A percentile compares a stretch with the other conserved stretches of the same genome.
Evolutionary conservation across 2,329 filamentous ascomycete genomes (phyloP).

Genomic region (Trichoderma sp.): DNA sequence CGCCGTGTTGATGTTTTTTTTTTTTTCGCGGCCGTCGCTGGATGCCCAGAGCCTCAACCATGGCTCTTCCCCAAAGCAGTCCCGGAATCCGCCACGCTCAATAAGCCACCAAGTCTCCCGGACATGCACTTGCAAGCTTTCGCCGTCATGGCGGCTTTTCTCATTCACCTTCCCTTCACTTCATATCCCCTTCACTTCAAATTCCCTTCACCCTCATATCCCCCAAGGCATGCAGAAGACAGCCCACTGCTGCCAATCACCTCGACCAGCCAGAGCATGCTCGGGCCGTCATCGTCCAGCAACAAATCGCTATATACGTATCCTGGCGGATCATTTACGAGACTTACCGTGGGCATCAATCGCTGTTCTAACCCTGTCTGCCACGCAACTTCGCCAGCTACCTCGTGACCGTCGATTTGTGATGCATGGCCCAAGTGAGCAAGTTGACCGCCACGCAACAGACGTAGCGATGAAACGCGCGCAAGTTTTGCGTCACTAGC

Average conservation of each 20-base stretch:
- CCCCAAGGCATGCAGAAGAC: conserved; percentile 7
- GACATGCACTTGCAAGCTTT: conserved; percentile 19
- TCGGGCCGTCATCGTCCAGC: conserved; percentile 2
- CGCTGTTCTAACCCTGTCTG: background rate
- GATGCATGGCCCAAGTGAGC: background rate
- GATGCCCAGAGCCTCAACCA: conserved; percentile 6
- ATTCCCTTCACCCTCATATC: too few species aligned
- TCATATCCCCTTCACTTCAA: conserved; percentile 12
- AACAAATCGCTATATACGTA: conserved; percentile 35
- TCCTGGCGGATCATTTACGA: conserved; percentile 39
- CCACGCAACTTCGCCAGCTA: conserved; percentile 6
- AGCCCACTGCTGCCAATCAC: background rate
- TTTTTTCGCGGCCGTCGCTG: background rate
- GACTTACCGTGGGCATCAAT: conserved; percentile 14
- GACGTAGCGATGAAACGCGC: background rate
- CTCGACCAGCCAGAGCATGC: background rate
- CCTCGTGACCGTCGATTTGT: background rate
- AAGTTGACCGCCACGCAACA: background rate
- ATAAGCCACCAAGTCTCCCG: conserved; percentile 1
- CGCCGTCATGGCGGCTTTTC: conserved; percentile 4
- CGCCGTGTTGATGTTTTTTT: conserved; percentile 4
- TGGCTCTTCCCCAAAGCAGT: conserved; percentile 9
- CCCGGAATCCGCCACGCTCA: conserved; percentile 3
- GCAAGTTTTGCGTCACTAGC: background rate
- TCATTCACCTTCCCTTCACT: conserved; percentile 26